These are phyloP conservation scores for Chaetothyriales sp. DNA, from an alignment of 2,329 filamentous ascomycete genomes.

Conservation along the genomic window DNA sequence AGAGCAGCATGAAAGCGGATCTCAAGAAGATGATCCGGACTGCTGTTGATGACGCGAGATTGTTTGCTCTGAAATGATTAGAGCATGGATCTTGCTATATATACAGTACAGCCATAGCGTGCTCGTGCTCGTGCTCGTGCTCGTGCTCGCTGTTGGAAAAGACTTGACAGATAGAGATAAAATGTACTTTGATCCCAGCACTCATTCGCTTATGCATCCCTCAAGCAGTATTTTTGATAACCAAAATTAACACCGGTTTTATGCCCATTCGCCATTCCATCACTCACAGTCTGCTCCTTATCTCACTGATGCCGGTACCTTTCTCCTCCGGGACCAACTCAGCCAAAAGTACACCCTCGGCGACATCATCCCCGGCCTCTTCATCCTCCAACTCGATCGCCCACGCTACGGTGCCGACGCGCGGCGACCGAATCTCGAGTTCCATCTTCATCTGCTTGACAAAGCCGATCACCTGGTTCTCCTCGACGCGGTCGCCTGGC, in stretches of 20 bases:
- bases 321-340: slow-evolving; percentile 27
- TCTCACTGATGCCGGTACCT: slow-evolving; percentile 4
- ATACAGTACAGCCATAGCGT: no score
- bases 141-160: no score
- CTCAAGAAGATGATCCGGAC: slow-evolving; percentile 76
- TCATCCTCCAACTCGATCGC: slow-evolving; percentile 38
- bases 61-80: neutral
- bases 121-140: no score
- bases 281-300: neutral
- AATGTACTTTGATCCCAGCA: neutral
- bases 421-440: slow-evolving; percentile 41
- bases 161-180: neutral
- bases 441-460: slow-evolving; percentile 58
- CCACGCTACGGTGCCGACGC: slow-evolving; percentile 36
- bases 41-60: slow-evolving; percentile 55
- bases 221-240: neutral
- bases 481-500: slow-evolving; percentile 33
- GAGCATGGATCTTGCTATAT: neutral
- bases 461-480: slow-evolving; percentile 41
- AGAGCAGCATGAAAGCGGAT: slow-evolving; percentile 58
- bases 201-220: neutral
- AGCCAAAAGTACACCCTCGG: slow-evolving; percentile 39
- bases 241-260: neutral
- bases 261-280: no score
- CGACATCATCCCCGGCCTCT: slow-evolving; percentile 37